Base-by-base conservation (phyloP, 1,284 basidiomycete species). In the Trametes versicolor region DNA sequence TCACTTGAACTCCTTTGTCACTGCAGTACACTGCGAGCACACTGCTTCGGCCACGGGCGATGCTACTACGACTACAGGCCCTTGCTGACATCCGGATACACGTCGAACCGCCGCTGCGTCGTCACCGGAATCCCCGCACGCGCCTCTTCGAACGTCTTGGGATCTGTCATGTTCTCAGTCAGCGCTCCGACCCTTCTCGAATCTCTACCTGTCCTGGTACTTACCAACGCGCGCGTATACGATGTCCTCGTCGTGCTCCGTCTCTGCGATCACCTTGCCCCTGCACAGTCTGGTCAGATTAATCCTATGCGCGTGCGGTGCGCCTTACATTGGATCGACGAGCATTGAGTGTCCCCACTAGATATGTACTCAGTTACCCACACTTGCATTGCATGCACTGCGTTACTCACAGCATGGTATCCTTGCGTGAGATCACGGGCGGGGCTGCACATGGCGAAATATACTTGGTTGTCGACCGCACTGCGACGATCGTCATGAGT, bases 391-490 rank as follows among this genome's bases (percentile, higher is more conserved):
- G 37, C 9, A 52, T 25, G 13, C 23, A 47, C 25, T n/a, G 10
- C 9, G 34, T 25, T 6, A 82, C 92, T 73, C 71, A 95, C 94
- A 64, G 96, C 95, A 76, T 97, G 94, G 76, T 97, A 97, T 21
- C 82, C 85, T 34, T 94, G 92, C 17, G 83, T 87, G 63, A 92
- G 77, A 70, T 98, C 93, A 41, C 97, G 87, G 1, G 98, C 96
- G 36, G 97, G 96, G 68, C 96, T 98, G 78, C 96, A 98, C 92
- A 97, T 97, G 2, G 94, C 87, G 67, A 98, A 90, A 80, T 90
- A 99, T 23, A 99, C 88, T 79, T 99, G 97, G 74, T 99, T 98
- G 76, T 99, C 97, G 34, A 96, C 88, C 10, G 97, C 97, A 62
- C 96, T 96, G 72, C 10, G 51, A 49, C 12, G 7, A 7, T 17